Base-by-base conservation (phyloP, 2,329 filamentous ascomycete genomes). In the Hymenoscyphus linearis region DNA sequence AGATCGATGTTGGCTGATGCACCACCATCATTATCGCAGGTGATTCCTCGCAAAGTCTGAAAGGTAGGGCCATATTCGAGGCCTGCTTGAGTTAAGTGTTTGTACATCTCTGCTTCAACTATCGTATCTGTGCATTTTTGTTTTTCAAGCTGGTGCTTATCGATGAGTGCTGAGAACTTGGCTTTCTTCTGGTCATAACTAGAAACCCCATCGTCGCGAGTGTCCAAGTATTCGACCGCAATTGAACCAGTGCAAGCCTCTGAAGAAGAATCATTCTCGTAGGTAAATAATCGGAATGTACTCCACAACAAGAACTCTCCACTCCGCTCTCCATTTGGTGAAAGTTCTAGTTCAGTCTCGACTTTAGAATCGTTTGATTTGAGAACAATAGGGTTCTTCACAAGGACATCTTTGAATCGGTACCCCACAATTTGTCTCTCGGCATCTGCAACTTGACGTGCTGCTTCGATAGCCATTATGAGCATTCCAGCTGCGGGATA, bases 301-400 rank as follows among this genome's bases (percentile, higher is more conserved):
- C 25, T 34, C 52, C 52, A 53, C 25, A 53, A 16, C 26, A 53
- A 34, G 27, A 53, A 53, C 14, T 27, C 25, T 4, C 52, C 27
- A 31, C 14, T 53, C 6, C 52, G n/a, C 52, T 53, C 27, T 34
- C 52, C 52, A 16, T 34, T 27, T 4, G 35, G 26, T 40, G 35
- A 25, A 27, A 44, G 18, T 44, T 47, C 26, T n/a, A 40, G 25
- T 25, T 57, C 25, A 14, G 55, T 58, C n/a, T 47, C 56, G 31
- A 52, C 40, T 14, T 31, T 52, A n/a, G 26, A 40, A 22, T 31
- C 37, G 0, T 62, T 66, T 35, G 26, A 4, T 3, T 73, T 72
- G 4, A 82, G 72, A 0, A 81, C 72, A 27, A 81, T 71, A 0
- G 80, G 78, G 53, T 77, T 75, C n/a, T 74, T 71, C 37, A 82